phyloP scores from a whole-genome alignment of 148 eudicot genomes.

The Suaeda aralocaspica region DNA sequence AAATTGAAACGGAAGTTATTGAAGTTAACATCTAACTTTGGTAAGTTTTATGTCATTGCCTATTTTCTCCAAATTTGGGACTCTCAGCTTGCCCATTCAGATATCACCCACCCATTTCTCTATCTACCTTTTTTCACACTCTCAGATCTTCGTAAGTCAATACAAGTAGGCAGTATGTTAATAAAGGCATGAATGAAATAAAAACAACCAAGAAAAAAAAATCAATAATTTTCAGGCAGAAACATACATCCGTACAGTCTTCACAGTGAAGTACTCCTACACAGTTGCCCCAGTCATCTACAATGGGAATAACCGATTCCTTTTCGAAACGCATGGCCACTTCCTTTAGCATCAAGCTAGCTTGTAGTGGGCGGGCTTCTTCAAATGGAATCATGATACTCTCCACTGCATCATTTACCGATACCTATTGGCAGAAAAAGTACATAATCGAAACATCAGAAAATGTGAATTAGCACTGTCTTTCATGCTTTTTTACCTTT shows the following conservation, averaged over 20 bases:
- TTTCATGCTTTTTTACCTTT: not conserved
- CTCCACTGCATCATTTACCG: constrained; percentile 50
- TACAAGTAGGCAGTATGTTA: not conserved
- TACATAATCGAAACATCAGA: not conserved
- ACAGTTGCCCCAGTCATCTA: constrained; percentile 71
- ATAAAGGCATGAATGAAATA: not conserved
- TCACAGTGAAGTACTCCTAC: constrained; percentile 57
- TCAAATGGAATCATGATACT: constrained; percentile 59
- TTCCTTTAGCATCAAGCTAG: constrained; percentile 36
- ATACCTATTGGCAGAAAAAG: constrained; percentile 33
- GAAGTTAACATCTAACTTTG: not conserved
- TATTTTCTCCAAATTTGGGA: not conserved
- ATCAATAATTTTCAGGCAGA: constrained; percentile 8
- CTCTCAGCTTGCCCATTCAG: not conserved
- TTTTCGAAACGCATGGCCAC: constrained; percentile 47
- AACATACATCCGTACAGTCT: constrained; percentile 56
- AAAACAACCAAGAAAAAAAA: not conserved
- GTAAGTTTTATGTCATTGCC: not conserved
- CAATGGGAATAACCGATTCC: constrained; percentile 48
- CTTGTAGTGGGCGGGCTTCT: constrained; percentile 49
- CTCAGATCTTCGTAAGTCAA: not conserved
- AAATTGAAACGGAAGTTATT: too few species aligned
- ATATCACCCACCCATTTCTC: not conserved
- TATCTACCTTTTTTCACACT: not conserved
- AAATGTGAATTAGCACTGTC: not conserved